These are phyloP conservation scores for Aspergillus thermomutatus DNA, from an alignment of 2,329 filamentous ascomycete genomes.

Conservation along the genomic window DNA sequence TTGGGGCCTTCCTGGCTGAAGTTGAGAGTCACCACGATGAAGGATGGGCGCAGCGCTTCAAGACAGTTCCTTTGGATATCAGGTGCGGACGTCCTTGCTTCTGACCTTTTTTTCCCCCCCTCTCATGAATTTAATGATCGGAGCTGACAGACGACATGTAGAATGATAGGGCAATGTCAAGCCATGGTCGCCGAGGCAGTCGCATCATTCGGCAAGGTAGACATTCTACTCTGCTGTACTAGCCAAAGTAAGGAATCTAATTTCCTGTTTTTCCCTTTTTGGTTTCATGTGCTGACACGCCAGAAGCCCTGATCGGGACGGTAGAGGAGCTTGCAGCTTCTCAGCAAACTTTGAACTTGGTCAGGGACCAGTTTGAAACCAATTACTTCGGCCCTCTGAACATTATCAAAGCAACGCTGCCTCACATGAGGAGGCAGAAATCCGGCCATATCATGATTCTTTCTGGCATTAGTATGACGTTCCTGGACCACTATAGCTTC, in stretches of 20 bases:
- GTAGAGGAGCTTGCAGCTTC: conserved; percentile 84
- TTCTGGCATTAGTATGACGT: conserved; percentile 67
- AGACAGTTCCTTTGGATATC: conserved; percentile 58
- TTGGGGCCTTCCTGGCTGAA: conserved; percentile 71
- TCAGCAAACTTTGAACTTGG: conserved; percentile 69
- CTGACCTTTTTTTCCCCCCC: neutral
- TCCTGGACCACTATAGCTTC: neutral
- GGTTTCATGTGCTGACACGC: conserved; percentile 6
- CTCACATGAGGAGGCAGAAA: conserved; percentile 72
- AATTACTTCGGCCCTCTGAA: conserved; percentile 97
- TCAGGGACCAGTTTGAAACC: conserved; percentile 87
- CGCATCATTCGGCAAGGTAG: conserved; percentile 77
- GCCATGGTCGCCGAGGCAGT: conserved; percentile 85
- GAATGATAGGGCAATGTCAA: conserved; percentile 68
- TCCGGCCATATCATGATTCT: conserved; percentile 88
- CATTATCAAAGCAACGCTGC: conserved; percentile 84
- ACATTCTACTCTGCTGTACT: conserved; percentile 86
- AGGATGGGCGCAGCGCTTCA: conserved; percentile 76
- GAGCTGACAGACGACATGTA: conserved; percentile 24
- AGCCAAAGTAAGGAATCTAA: conserved; percentile 64
- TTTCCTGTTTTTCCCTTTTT: neutral
- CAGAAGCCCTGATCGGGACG: conserved; percentile 74
- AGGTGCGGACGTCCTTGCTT: conserved; percentile 35
- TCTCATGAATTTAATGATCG: neutral
- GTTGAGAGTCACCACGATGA: conserved; percentile 59